These are phyloP conservation scores for Aspergillus uvarum DNA, from an alignment of 2,329 filamentous ascomycete genomes.

Conservation along the genomic window DNA sequence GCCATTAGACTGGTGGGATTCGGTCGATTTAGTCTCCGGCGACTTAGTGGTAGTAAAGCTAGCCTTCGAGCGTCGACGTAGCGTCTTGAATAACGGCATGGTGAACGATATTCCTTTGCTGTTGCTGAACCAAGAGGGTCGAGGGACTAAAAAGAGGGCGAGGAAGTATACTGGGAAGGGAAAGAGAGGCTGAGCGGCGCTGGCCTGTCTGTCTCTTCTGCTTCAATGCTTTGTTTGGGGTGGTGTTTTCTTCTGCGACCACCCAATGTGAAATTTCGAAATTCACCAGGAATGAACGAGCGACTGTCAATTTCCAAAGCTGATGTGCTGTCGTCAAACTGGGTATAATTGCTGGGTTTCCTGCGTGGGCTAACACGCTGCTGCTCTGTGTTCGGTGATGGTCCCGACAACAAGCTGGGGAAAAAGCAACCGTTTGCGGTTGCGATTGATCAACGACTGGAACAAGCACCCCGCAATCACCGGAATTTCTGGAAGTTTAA, in stretches of 20 bases:
- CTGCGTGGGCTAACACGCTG: background rate
- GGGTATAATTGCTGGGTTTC: background rate
- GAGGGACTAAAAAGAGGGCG: background rate
- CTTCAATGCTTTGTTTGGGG: background rate
- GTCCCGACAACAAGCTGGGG: conserved; percentile 5
- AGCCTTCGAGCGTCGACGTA: conserved; percentile 73
- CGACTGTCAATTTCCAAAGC: background rate
- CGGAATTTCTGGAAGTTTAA: conserved; percentile 3
- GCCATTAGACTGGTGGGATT: conserved; percentile 44
- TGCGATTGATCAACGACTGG: conserved; percentile 25
- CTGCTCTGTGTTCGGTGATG: background rate
- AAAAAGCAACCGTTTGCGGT: conserved; percentile 37
- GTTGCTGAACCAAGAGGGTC: background rate
- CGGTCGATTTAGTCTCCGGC: conserved; percentile 42
- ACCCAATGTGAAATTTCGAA: background rate
- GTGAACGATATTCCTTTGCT: conserved; percentile 8
- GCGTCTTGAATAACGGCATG: conserved; percentile 69
- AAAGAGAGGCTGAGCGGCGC: conserved; percentile 14
- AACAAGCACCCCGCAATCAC: conserved; percentile 20
- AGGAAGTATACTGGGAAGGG: conserved; percentile 10
- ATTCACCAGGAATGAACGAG: conserved; percentile 2
- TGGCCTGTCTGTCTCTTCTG: background rate
- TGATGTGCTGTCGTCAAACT: background rate
- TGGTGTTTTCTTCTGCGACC: background rate
- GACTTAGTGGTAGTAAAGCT: conserved; percentile 65